Evolutionary conservation across 352 stramenopile genomes (phyloP).

Genomic region (Aphanomyces cochlioides): DNA sequence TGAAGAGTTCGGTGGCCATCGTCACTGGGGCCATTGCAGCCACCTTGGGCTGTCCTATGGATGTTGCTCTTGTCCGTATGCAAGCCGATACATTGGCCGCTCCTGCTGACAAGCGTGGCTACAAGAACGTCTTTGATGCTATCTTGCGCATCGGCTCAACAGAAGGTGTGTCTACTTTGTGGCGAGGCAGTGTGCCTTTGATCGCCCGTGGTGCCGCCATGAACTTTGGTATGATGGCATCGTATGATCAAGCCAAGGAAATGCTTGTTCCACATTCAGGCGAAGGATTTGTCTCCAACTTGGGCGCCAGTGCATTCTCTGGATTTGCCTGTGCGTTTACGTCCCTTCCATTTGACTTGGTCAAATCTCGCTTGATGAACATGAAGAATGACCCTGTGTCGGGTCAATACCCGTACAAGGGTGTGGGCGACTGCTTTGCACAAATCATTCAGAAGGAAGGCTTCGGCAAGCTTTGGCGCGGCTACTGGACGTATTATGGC

Average conservation of each 20-base stretch:
- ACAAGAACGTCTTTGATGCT: constrained; percentile 98
- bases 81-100: constrained; percentile 95
- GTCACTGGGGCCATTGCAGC: constrained; percentile 86
- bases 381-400: constrained; percentile 91
- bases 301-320: constrained; percentile 91
- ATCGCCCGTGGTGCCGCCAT: constrained; percentile 97
- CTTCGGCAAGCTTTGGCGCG: constrained; percentile 93
- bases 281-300: constrained; percentile 85
- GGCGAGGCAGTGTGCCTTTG: constrained; percentile 87
- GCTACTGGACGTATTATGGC: constrained; percentile 98
- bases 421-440: constrained; percentile 92
- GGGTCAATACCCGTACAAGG: constrained; percentile 92
- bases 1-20: constrained; percentile 77
- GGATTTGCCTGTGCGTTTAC: constrained; percentile 97
- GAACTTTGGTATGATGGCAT: constrained; percentile 99
- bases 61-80: constrained; percentile 97
- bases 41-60: constrained; percentile 97
- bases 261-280: constrained; percentile 65
- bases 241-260: constrained; percentile 98
- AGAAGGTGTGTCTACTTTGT: constrained; percentile 88
- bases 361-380: constrained; percentile 98
- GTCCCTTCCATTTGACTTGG: constrained; percentile 98
- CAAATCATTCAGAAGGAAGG: constrained; percentile 96
- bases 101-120: constrained; percentile 90
- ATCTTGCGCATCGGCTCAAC: constrained; percentile 84